These are phyloP conservation scores for Lactifluus rugatus DNA, from an alignment of 768 basidiomycete species.

Conservation along the genomic window DNA sequence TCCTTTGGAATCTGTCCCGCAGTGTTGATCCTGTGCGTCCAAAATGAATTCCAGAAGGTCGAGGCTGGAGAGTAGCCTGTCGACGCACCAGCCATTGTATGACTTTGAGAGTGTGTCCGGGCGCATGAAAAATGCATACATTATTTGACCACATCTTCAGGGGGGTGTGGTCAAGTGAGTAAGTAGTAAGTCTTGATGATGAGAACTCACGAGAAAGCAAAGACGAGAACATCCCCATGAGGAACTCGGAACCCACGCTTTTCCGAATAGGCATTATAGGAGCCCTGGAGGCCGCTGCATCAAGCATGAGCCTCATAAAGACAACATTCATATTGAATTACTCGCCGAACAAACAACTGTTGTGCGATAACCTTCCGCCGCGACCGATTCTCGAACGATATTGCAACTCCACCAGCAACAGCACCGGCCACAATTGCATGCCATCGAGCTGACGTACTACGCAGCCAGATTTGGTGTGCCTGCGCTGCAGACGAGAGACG, in stretches of 20 bases:
- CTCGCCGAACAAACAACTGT: conserved; percentile 81
- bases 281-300: conserved; percentile 76
- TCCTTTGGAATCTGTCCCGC: conserved; percentile 10
- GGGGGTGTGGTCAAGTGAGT: background rate
- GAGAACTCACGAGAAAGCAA: conserved; percentile 53
- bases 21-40: conserved; percentile 16
- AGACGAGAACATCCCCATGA: conserved; percentile 75
- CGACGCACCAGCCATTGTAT: conserved; percentile 62
- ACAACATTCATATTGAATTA: background rate
- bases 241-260: conserved; percentile 63
- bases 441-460: conserved; percentile 65
- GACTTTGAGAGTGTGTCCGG: conserved; percentile 76
- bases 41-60: conserved; percentile 4
- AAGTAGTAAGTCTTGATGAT: background rate
- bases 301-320: background rate
- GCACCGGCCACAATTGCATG: conserved; percentile 73
- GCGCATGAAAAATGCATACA: conserved; percentile 66
- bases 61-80: background rate
- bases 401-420: conserved; percentile 58
- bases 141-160: conserved; percentile 74
- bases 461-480: conserved; percentile 52
- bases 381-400: conserved; percentile 67
- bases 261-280: conserved; percentile 69
- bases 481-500: conserved; percentile 54
- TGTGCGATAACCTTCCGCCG: conserved; percentile 65